Evolutionary conservation across 2,329 filamentous ascomycete species (phyloP).

Genomic region (Pseudogymnoascus sp.): DNA sequence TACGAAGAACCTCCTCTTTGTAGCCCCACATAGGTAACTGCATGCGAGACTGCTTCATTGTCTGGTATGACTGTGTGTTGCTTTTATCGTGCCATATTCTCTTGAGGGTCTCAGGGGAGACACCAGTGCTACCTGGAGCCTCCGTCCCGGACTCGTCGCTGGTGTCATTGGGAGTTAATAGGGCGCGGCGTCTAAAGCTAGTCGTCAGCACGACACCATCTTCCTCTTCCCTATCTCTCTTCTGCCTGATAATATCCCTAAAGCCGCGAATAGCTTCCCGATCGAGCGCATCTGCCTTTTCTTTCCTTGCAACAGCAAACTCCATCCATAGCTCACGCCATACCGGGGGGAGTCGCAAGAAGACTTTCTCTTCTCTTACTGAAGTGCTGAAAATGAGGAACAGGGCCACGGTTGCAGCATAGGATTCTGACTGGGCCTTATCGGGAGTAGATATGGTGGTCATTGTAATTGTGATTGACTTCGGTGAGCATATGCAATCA

Average conservation of each 20-base stretch:
- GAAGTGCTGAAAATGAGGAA: constrained; percentile 75
- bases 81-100: constrained; percentile 55
- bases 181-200: constrained; percentile 59
- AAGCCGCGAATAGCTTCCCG: constrained; percentile 61
- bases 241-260: constrained; percentile 60
- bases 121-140: constrained; percentile 26
- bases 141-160: constrained; percentile 37
- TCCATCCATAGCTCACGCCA: constrained; percentile 88
- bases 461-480: constrained; percentile 65
- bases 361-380: constrained; percentile 77
- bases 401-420: constrained; percentile 70
- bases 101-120: constrained; percentile 38
- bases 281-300: constrained; percentile 62
- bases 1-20: constrained; percentile 65
- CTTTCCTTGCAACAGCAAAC: constrained; percentile 63
- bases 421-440: constrained; percentile 76
- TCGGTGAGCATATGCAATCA: constrained; percentile 33
- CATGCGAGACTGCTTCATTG: constrained; percentile 71
- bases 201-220: constrained; percentile 70
- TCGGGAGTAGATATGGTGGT: constrained; percentile 65
- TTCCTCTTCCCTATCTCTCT: constrained; percentile 61
- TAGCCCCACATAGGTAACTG: constrained; percentile 88
- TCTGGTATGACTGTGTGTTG: constrained; percentile 56
- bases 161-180: constrained; percentile 41
- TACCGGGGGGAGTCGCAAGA: constrained; percentile 64